Base-by-base conservation (phyloP, 768 basidiomycete species). In the Lactarius trivialis region DNA sequence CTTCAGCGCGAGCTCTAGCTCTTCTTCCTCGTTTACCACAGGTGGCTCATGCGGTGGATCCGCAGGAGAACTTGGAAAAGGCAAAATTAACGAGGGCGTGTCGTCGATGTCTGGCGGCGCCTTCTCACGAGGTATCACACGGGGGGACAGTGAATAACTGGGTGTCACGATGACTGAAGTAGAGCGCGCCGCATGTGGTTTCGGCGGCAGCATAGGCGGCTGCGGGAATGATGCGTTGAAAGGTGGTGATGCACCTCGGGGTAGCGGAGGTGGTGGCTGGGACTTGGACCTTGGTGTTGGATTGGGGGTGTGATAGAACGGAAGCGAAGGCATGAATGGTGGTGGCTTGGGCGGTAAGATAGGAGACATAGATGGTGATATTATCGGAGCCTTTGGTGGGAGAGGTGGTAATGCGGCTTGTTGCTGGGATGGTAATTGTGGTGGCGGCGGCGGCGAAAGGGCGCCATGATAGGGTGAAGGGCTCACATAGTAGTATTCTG, bases 1-100 rank as follows among this genome's bases (percentile, higher is more conserved):
- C 65, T 82, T 78, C 60, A 91, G 67, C 0, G 88, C 89, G 64
- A 77, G 77, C 24, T 81, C 82, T 15, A 91, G 74, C 48, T 89
- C 85, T 33, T 84, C 83, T 60, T 89, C 86, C 69, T 91, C 88
- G 43, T 41, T 55, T 34, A 54, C 32, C 19, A 21, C 43, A 14
- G 37, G 12, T 24, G 60, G 32, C 21, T 55, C 60, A 34, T 56
- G 60, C 7, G 57, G 62, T 12, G 65, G 61, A 33, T 67, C 66
- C 63, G 52, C 55, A 4, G 58, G 61, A 15, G 72, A 70, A n/a
- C 65, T 37, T 9, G 21, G 9, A 26, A 56, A 33, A 14, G 67
- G 41, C 19, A 26, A 28, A 4, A 45, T 14, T n/a, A 5, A n/a
- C 28, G 21, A 26, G 24, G 21, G 12, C 26, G 45, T 17, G 28